Evolutionary conservation across 495 filamentous ascomycete species (phyloP), one percentile per base, ranked within the genome.

Genomic region (Venustampulla echinocandica): DNA sequence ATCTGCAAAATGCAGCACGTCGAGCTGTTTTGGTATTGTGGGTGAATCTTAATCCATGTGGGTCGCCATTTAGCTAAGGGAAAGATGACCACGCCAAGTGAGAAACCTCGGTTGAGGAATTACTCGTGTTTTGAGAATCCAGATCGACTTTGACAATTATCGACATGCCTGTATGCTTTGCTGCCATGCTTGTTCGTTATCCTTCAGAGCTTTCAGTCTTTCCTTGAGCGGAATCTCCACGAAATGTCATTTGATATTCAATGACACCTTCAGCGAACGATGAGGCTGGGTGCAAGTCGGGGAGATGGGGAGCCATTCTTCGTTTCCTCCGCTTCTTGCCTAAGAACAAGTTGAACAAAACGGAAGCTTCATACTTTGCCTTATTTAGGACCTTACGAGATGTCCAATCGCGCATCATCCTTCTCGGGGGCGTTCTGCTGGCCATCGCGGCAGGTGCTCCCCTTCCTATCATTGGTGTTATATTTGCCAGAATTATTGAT

Each of bases 401-500:
- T 44, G 10, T 38, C 5, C 45, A 57, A 36, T 57, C 54, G 17
- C 45, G 49, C 15, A 48, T 64, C 32, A 60, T 75, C 34, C 62
- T 84, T n/a, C n/a, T 61, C 15, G 53, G 65, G 6, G 81, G 76
- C 23, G 60, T 74, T 38, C 23, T 77, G 9, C 61, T 66, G 33
- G 69, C 81, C 23, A 71, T 80, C 20, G 80, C 69, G 10, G 74
- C 82, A 10, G 81, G 81, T 43, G 75, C 82, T 1, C 82, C 81
- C 10, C 82, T 84, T 42, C 81, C 80, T 11, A 62, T 84, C 19
- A 76, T 84, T 28, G 79, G 75, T 18, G 77, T 86, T 46, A 58
- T 84, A 24, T 86, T 84, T 51, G 81, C 81, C 44, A 62, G 82
- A 61, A 68, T 86, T 4, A 67, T 86, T 47, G 75, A 86, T 63